phyloP scores from a whole-genome alignment of 1,139 yeast genomes.

The Taphrina flavorubra region DNA sequence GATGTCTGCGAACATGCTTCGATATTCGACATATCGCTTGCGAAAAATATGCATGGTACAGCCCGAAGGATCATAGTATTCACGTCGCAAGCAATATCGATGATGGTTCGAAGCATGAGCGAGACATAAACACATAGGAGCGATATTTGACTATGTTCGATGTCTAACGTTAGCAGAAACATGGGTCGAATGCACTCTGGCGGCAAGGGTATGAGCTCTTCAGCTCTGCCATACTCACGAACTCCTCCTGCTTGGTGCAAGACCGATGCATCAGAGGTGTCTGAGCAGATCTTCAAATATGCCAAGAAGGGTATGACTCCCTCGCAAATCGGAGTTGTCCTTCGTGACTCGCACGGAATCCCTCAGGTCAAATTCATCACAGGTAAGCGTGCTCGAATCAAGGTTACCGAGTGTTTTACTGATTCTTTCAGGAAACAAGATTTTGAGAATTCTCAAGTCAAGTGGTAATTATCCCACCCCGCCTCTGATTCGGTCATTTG shows the following conservation, averaged over 20 bases:
- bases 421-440: constrained; percentile 67
- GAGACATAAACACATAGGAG: not conserved
- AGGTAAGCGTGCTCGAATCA: constrained; percentile 57
- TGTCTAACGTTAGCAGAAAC: constrained; percentile 8
- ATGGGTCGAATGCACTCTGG: constrained; percentile 64
- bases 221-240: constrained; percentile 99
- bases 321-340: constrained; percentile 98
- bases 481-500: constrained; percentile 54
- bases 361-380: constrained; percentile 97
- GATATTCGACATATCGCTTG: not conserved
- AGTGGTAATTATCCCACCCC: constrained; percentile 67
- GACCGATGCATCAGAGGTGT: constrained; percentile 91
- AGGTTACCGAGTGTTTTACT: not conserved
- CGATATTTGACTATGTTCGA: not conserved
- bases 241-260: constrained; percentile 99
- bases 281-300: constrained; percentile 98
- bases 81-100: too few species aligned
- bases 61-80: too few species aligned
- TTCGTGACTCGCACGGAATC: constrained; percentile 99
- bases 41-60: not conserved
- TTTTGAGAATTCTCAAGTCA: constrained; percentile 97
- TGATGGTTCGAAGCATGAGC: constrained; percentile 1
- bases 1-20: not conserved
- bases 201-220: constrained; percentile 99
- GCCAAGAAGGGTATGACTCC: constrained; percentile 99